phyloP scores from a whole-genome alignment of 768 basidiomycete genomes.

The Suillus plorans region DNA sequence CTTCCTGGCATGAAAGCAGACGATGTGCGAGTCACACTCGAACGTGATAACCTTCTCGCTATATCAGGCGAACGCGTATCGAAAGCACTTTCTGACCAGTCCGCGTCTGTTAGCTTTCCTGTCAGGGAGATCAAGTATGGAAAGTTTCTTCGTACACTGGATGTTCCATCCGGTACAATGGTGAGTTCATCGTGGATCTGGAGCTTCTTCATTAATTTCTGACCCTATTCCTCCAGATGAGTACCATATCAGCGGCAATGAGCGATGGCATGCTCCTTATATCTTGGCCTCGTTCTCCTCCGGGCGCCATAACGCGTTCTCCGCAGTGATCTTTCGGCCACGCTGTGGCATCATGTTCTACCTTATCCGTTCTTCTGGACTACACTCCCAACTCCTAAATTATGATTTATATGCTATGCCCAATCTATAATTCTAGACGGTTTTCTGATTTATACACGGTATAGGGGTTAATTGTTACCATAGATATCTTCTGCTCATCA shows the following conservation, averaged over 20 bases:
- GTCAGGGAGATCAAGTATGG: constrained; percentile 42
- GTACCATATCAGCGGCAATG: constrained; percentile 39
- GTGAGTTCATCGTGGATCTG: constrained; percentile 19
- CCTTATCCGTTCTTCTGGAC: background rate
- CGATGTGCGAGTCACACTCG: constrained; percentile 35
- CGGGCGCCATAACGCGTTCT: constrained; percentile 16
- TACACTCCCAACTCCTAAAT: background rate
- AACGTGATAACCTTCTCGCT: constrained; percentile 28
- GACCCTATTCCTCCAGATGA: constrained; percentile 22
- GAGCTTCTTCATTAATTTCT: constrained; percentile 6
- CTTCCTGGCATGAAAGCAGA: constrained; percentile 39
- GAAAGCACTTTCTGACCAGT: constrained; percentile 18
- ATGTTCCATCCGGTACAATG: constrained; percentile 37
- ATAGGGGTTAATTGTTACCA: constrained; percentile 1
- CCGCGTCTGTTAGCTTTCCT: constrained; percentile 22
- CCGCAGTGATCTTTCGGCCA: constrained; percentile 1
- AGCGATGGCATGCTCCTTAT: constrained; percentile 38
- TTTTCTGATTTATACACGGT: background rate
- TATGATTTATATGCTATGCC: constrained; percentile 12
- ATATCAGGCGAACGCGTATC: constrained; percentile 34
- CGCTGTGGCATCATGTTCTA: constrained; percentile 6
- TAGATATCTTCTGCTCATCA: background rate
- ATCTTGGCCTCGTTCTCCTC: constrained; percentile 36
- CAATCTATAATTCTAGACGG: background rate
- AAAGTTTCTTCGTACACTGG: constrained; percentile 35